Conservation (phyloP, 2,329 filamentous ascomycete genomes). For the Fusarium gaditjirri region DNA sequence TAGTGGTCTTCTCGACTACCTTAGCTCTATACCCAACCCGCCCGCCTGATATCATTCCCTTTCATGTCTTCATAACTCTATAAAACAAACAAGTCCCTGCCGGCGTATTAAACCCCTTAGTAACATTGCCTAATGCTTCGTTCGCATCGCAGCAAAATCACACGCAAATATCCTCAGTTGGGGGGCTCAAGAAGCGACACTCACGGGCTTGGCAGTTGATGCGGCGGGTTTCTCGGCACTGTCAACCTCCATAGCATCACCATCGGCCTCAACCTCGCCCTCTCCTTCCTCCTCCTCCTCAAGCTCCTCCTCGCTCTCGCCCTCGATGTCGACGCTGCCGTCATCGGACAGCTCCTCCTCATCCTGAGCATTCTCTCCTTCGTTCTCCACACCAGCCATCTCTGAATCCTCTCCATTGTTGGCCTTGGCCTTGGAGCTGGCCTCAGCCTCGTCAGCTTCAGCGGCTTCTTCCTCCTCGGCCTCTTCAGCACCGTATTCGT, state of each 20-base stretch:
- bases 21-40: constrained; percentile 29
- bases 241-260: constrained; percentile 64
- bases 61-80: constrained; percentile 48
- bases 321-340: constrained; percentile 82
- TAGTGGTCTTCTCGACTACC: constrained; percentile 27
- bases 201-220: constrained; percentile 49
- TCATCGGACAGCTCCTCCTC: constrained; percentile 78
- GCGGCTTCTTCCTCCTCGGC: constrained; percentile 76
- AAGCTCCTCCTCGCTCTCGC: constrained; percentile 78
- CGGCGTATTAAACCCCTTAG: constrained; percentile 31
- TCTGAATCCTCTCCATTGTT: constrained; percentile 73
- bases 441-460: constrained; percentile 58
- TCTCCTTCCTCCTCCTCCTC: constrained; percentile 74
- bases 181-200: constrained; percentile 49
- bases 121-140: constrained; percentile 33
- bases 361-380: constrained; percentile 59
- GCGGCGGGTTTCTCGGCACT: constrained; percentile 50
- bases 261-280: constrained; percentile 50
- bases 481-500: constrained; percentile 91
- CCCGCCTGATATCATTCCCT: constrained; percentile 44
- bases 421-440: constrained; percentile 56
- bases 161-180: background rate
- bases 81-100: constrained; percentile 38
- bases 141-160: constrained; percentile 26
- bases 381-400: constrained; percentile 76